Evolutionary conservation across 441 rosid species (phyloP).

Genomic region (Sinapis alba): DNA sequence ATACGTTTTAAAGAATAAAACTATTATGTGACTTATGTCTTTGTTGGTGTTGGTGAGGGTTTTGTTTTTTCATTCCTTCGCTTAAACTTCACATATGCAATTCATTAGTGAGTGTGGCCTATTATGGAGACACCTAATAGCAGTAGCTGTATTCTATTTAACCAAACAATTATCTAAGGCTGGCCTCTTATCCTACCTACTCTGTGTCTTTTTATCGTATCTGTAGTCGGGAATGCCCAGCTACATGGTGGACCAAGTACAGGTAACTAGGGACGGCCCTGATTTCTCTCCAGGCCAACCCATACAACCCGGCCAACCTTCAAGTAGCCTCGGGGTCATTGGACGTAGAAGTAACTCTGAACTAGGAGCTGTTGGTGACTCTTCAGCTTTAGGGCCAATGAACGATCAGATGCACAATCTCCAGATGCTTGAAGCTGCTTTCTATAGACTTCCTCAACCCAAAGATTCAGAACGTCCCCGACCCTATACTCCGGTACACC

Average conservation of each 20-base stretch:
- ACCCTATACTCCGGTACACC: slow-evolving; percentile 80
- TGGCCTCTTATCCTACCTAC: slow-evolving; percentile 6
- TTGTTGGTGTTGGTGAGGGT: slow-evolving; percentile 33
- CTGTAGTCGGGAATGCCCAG: slow-evolving; percentile 67
- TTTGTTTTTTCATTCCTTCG: slow-evolving; percentile 32
- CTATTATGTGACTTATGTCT: slow-evolving; percentile 8
- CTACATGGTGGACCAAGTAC: slow-evolving; percentile 70
- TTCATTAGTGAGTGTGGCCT: slow-evolving; percentile 14
- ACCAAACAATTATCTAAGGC: slow-evolving; percentile 4
- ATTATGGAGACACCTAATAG: slow-evolving; percentile 2
- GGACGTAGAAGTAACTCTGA: slow-evolving; percentile 91
- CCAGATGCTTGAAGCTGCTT: slow-evolving; percentile 96
- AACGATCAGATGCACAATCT: slow-evolving; percentile 81
- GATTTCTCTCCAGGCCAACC: slow-evolving; percentile 97
- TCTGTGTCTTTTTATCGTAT: background rate
- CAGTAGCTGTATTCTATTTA: background rate
- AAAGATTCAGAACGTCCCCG: slow-evolving; percentile 94
- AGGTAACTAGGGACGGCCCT: slow-evolving; percentile 51
- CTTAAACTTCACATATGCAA: slow-evolving; percentile 39
- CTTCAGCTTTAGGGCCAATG: slow-evolving; percentile 66
- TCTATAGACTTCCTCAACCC: slow-evolving; percentile 81
- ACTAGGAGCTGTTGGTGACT: slow-evolving; percentile 91
- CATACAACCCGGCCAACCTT: slow-evolving; percentile 75
- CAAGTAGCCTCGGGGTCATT: slow-evolving; percentile 84
- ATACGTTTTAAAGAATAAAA: background rate